Base-by-base conservation (phyloP, 1,284 basidiomycete genomes). In the Mycena citricolor region DNA sequence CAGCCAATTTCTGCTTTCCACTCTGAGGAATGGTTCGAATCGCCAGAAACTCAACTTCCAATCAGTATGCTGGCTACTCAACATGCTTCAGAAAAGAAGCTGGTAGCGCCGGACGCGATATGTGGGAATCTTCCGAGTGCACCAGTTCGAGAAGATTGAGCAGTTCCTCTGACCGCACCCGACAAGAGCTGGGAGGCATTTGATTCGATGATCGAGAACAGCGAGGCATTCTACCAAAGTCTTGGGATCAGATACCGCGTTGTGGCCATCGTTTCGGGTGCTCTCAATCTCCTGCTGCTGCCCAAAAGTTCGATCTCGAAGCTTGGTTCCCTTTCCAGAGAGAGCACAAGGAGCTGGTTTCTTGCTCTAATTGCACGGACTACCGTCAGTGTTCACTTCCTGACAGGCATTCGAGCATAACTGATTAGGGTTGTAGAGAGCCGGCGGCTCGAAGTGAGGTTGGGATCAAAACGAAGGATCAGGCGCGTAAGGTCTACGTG, bases 31-130 rank as follows among this genome's bases (percentile, higher is more conserved):
- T 97, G 94, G 88, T 94, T 99, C 65, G 94, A 98, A 62, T 81
- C 81, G 62, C 94, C 94, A 4, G 83, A 92, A 51, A 82, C 79
- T 32, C 91, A 95, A 64, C 83, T 99, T 8, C 95, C 97, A 6
- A 79, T 97, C 63, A 77, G 68, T 94, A 84, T 60, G 90, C 85
- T 0, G 85, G 86, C 11, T 87, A 86, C 64, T 86, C 84, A 59
- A 99, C 95, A n/a, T 99, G 95, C 67, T 99, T 99, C 86, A 83
- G 97, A 35, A 99, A 98, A 69, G 95, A 99, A 71, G 95, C 95
- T 4, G 97, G 95, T 35, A 89, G 91, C 4, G 92, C 94, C 32
- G 97, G 97, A 12, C 87, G 93, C 45, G 97, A 99, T 61, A 98
- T 97, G 71, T 98, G 95, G 94, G 97, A 47, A 97, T 98, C 68